Evolutionary conservation across 2,329 filamentous ascomycete genomes (phyloP), one percentile per base, ranked within the genome.

Genomic region (Fusarium devonianum): DNA sequence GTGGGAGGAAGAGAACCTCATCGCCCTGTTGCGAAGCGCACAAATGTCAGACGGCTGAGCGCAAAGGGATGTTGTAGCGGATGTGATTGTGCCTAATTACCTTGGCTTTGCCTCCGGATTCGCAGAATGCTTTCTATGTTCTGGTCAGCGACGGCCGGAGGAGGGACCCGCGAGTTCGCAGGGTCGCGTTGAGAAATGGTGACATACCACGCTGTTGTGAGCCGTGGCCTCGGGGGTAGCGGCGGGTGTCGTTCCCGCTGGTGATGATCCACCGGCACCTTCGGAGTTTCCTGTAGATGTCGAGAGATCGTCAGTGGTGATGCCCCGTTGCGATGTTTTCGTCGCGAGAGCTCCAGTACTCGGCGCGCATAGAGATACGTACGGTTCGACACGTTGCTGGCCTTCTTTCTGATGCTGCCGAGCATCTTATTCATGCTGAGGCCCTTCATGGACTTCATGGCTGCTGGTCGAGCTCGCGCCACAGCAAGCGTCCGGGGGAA

Each of bases 1-100:
- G 84, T 7, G 94, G 94, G 25, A 97, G 87, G 68, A 92, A 90
- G 51, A 96, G 86, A 56, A 96, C 92, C 76, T 97, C 94, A 71
- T 95, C 89, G 68, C 87, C 90, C 82, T 91, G 71, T 48, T 46
- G 49, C n/a, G 22, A 13, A 29, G 29, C 37, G 39, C 17, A 34
- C 32, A 36, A 11, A 16, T 4, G 23, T 63, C 45, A 63, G 49
- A 7, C 17, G 12, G 19, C 22, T 17, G 9, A 39, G 26, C 26
- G 23, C 30, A 16, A 21, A 41, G n/a, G 17, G 25, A 12, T 25
- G 28, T 18, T 16, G 26, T 30, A 26, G 19, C 18, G 22, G 26
- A 22, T 14, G 34, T 74, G n/a, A n/a, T n/a, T n/a, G n/a, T n/a
- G n/a, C n/a, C n/a, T n/a, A n/a, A n/a, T 50, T 79, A 84, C 79